These are phyloP conservation scores for Phlyctochytrium bullatum DNA, from an alignment of 192 early-diverging fungal genomes.

Conservation along the genomic window DNA sequence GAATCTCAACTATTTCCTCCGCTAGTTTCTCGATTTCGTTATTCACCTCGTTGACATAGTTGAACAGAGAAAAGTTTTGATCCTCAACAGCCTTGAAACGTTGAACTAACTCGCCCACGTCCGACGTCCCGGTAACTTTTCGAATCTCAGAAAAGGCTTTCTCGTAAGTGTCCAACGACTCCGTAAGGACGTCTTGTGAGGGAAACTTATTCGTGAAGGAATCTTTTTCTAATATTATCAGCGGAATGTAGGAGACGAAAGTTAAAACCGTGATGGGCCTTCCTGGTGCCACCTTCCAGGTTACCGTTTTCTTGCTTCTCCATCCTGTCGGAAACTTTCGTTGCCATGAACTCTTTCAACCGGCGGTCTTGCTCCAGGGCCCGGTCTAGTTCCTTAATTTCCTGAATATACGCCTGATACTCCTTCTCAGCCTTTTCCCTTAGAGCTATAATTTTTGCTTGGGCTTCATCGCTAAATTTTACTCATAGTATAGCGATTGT, in stretches of 20 bases:
- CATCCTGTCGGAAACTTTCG: constrained; percentile 51
- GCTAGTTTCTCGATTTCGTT: constrained; percentile 58
- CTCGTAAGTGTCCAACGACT: constrained; percentile 52
- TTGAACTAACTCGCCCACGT: constrained; percentile 52
- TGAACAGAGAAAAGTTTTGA: constrained; percentile 64
- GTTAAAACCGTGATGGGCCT: constrained; percentile 1
- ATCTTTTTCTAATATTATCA: constrained; percentile 34
- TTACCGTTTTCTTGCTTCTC: constrained; percentile 16
- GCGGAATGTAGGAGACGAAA: neutral
- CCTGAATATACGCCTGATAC: constrained; percentile 60
- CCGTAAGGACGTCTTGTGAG: constrained; percentile 47
- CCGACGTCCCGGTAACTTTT: constrained; percentile 51
- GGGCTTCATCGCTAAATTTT: constrained; percentile 54
- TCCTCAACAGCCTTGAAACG: constrained; percentile 61
- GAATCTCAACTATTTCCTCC: constrained; percentile 57
- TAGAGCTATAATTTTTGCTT: constrained; percentile 52
- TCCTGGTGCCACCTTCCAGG: constrained; percentile 16
- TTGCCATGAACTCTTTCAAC: constrained; percentile 63
- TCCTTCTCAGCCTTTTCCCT: constrained; percentile 64
- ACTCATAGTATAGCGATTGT: neutral
- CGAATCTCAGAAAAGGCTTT: constrained; percentile 49
- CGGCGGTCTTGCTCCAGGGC: constrained; percentile 56
- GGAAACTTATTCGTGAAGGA: constrained; percentile 32
- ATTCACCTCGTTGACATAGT: constrained; percentile 66
- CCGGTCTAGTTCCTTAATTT: constrained; percentile 62